phyloP scores from a whole-genome alignment of 192 early-diverging fungal genomes.

The Spizellomyces punctatus region DNA sequence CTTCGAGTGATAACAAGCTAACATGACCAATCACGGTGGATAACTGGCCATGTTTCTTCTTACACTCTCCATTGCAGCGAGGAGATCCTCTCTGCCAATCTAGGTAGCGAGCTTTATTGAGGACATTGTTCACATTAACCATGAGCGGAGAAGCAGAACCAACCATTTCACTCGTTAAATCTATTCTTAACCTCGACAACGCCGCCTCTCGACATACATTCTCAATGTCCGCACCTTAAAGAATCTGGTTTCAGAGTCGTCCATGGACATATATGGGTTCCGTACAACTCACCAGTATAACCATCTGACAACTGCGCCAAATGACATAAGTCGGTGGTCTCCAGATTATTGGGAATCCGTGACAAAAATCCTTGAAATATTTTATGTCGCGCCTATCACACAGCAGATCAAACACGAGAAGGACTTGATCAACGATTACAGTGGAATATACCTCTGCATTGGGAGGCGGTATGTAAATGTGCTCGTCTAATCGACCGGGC shows the following conservation, averaged over 20 bases:
- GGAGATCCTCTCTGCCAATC: too few relatives aligned
- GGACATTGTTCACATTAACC: too few relatives aligned
- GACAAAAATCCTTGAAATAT: conserved; percentile 40
- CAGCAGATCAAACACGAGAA: background rate
- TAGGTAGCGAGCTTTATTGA: too few relatives aligned
- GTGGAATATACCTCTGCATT: conserved; percentile 42
- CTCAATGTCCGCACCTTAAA: conserved; percentile 66
- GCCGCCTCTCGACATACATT: conserved; percentile 85
- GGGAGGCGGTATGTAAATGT: conserved; percentile 67
- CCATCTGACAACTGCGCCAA: conserved; percentile 57
- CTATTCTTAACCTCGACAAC: conserved; percentile 11
- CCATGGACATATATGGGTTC: too few relatives aligned
- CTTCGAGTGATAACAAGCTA: too few relatives aligned
- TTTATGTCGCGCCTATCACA: conserved; percentile 25
- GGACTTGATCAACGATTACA: background rate
- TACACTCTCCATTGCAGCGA: too few relatives aligned
- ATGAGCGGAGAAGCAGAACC: background rate
- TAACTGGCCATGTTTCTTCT: too few relatives aligned
- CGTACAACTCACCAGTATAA: conserved; percentile 54
- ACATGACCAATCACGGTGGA: too few relatives aligned
- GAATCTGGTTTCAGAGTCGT: too few relatives aligned
- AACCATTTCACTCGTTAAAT: conserved; percentile 15
- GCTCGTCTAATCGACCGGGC: conserved; percentile 83
- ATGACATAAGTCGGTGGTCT: conserved; percentile 40
- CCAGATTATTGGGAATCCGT: conserved; percentile 43